Evolutionary conservation across 2,329 filamentous ascomycete species (phyloP).

Genomic region (Penicillium palitans): DNA sequence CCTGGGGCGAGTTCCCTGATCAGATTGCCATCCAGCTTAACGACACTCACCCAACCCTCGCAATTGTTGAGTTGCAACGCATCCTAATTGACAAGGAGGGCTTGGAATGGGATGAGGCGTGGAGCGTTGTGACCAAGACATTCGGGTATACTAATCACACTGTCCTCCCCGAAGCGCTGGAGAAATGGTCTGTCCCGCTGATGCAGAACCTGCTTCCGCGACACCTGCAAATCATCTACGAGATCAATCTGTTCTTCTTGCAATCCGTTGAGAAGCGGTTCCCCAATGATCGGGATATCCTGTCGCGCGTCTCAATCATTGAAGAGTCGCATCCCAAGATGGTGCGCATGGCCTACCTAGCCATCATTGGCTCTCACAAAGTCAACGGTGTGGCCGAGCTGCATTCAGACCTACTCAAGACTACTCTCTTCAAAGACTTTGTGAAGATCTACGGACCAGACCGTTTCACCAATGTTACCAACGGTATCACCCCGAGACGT

Average conservation of each 20-base stretch:
- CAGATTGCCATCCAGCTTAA: constrained; percentile 98
- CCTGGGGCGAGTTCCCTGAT: constrained; percentile 89
- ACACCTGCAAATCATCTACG: constrained; percentile 95
- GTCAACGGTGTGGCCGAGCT: constrained; percentile 98
- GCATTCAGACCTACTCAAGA: constrained; percentile 96
- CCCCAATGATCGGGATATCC: constrained; percentile 83
- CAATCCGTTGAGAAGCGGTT: constrained; percentile 87
- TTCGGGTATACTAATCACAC: constrained; percentile 99
- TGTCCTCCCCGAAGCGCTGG: constrained; percentile 90
- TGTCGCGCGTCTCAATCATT: constrained; percentile 89
- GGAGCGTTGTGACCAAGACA: constrained; percentile 73
- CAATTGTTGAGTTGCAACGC: constrained; percentile 91
- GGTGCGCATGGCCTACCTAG: constrained; percentile 94
- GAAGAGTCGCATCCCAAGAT: constrained; percentile 97
- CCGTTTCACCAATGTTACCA: constrained; percentile 98
- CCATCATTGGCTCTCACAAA: constrained; percentile 97
- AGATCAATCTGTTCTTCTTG: constrained; percentile 94
- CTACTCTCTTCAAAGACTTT: constrained; percentile 99
- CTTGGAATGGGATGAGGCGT: constrained; percentile 89
- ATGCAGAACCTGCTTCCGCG: constrained; percentile 90
- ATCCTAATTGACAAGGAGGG: constrained; percentile 88
- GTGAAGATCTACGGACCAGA: constrained; percentile 91
- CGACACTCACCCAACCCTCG: constrained; percentile 94
- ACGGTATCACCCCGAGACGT: constrained; percentile 91
- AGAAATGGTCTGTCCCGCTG: constrained; percentile 96